Percentiles rank a stretch among this genome's conserved stretches.
phyloP scores from a whole-genome alignment of 2,329 filamentous ascomycete genomes.

The Aureobasidium pullulans region DNA sequence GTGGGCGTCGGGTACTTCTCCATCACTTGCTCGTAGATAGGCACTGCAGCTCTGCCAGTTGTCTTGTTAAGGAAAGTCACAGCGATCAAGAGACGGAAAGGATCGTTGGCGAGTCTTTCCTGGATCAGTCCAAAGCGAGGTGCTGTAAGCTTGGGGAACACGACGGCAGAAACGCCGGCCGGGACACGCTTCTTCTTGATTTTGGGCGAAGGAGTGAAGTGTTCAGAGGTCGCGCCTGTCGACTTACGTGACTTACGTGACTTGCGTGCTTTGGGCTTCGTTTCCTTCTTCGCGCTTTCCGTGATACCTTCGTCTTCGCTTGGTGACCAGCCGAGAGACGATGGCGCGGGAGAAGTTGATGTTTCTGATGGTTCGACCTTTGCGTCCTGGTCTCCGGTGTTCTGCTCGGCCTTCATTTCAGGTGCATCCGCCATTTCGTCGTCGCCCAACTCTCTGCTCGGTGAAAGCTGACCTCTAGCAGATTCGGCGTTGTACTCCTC shows the following conservation, averaged over 20 bases:
- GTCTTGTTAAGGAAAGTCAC: constrained; percentile 83
- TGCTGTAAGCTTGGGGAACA: constrained; percentile 60
- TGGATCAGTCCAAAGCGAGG: constrained; percentile 72
- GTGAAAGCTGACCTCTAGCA: neutral
- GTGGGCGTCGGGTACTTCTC: constrained; percentile 59
- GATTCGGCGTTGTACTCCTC: constrained; percentile 7
- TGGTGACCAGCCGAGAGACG: constrained; percentile 2
- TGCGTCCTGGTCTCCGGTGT: neutral
- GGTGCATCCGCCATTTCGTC: neutral
- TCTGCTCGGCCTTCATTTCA: neutral
- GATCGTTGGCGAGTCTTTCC: constrained; percentile 65
- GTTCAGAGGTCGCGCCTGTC: constrained; percentile 27
- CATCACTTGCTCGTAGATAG: constrained; percentile 64
- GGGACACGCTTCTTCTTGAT: constrained; percentile 20
- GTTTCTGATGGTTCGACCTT: neutral
- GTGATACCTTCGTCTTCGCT: constrained; percentile 6
- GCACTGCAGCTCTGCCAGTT: constrained; percentile 64
- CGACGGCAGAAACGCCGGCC: constrained; percentile 39
- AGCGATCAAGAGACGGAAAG: constrained; percentile 74
- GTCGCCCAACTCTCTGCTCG: neutral
- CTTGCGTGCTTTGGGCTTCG: constrained; percentile 11
- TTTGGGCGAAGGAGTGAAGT: constrained; percentile 24
- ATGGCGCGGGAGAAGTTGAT: neutral
- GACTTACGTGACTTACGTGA: constrained; percentile 27
- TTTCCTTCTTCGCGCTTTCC: neutral